Percentiles rank a stretch among this genome's conserved stretches.
phyloP scores from a whole-genome alignment of 2,329 filamentous ascomycete species.

The Fusarium marasasianum region DNA sequence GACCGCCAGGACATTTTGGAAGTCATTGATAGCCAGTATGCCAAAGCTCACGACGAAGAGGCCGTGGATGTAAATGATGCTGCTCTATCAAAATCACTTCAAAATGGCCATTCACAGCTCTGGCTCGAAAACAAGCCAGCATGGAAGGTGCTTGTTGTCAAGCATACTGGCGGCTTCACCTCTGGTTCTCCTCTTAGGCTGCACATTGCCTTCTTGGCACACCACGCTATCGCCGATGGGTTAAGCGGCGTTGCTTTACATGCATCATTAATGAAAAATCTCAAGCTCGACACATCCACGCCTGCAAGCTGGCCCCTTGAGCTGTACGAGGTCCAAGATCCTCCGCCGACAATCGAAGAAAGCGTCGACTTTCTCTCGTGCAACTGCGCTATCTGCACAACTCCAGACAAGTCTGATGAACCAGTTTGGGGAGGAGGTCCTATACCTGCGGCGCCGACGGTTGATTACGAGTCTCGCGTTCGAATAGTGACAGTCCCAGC shows the following conservation, averaged over 20 bases:
- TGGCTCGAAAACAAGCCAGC: constrained; percentile 9
- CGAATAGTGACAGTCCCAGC: background rate
- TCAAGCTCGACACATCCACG: background rate
- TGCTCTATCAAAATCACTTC: background rate
- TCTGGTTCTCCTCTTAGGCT: background rate
- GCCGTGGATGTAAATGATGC: accelerated
- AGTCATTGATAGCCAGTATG: background rate
- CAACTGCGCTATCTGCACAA: background rate
- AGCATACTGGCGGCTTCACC: accelerated
- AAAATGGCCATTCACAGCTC: background rate
- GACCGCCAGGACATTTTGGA: background rate
- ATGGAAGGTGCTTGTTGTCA: constrained; percentile 8
- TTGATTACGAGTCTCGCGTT: background rate
- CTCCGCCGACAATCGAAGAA: constrained; percentile 2
- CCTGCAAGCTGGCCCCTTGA: constrained; percentile 5
- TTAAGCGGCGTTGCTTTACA: constrained; percentile 17
- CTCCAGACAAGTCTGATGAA: background rate
- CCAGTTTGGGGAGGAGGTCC: background rate
- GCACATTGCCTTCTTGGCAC: constrained; percentile 3
- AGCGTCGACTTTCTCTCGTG: background rate
- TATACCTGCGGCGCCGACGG: background rate
- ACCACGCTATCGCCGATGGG: constrained; percentile 26
- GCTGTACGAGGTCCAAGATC: background rate
- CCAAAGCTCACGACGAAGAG: accelerated
- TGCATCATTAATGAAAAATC: background rate